phyloP scores from a whole-genome alignment of 1,284 basidiomycete genomes.

The Austroboletus novae-zelandiae region DNA sequence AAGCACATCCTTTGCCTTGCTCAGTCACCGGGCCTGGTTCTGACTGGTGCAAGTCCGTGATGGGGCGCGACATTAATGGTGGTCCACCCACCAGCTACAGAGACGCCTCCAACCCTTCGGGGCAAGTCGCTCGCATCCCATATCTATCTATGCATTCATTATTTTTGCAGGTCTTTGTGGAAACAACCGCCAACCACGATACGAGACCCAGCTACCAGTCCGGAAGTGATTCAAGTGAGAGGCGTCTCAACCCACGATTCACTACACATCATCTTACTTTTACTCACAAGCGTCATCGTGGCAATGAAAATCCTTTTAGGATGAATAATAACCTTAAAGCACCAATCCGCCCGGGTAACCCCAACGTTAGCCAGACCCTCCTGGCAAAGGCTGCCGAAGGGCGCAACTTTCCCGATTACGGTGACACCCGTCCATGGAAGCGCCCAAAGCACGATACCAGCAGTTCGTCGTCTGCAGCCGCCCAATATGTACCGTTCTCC shows the following conservation, averaged over 20 bases:
- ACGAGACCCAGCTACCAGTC: slow-evolving; percentile 8
- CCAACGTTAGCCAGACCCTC: slow-evolving; percentile 22
- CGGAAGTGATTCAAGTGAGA: slow-evolving; percentile 11
- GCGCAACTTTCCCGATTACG: neutral
- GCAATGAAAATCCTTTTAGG: slow-evolving; percentile 23
- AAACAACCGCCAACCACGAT: slow-evolving; percentile 23
- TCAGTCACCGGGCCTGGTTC: slow-evolving; percentile 9
- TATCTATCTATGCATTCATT: slow-evolving; percentile 6
- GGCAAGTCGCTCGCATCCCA: slow-evolving; percentile 14
- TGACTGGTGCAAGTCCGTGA: slow-evolving; percentile 9
- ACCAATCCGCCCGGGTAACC: slow-evolving; percentile 20
- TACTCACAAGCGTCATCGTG: slow-evolving; percentile 12
- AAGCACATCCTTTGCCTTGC: slow-evolving; percentile 5
- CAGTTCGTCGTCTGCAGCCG: neutral
- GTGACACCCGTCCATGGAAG: slow-evolving; percentile 16
- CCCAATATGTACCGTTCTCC: slow-evolving; percentile 6
- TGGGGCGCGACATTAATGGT: slow-evolving; percentile 8
- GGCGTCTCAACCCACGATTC: neutral
- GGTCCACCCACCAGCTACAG: slow-evolving; percentile 22
- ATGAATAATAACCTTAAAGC: slow-evolving; percentile 4
- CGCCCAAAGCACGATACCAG: slow-evolving; percentile 21
- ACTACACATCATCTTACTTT: slow-evolving; percentile 8
- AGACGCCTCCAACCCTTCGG: slow-evolving; percentile 30
- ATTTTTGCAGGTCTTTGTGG: slow-evolving; percentile 16
- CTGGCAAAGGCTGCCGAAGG: slow-evolving; percentile 9